Conservation (phyloP, 352 stramenopile species). For the Globisporangium okanoganense region DNA sequence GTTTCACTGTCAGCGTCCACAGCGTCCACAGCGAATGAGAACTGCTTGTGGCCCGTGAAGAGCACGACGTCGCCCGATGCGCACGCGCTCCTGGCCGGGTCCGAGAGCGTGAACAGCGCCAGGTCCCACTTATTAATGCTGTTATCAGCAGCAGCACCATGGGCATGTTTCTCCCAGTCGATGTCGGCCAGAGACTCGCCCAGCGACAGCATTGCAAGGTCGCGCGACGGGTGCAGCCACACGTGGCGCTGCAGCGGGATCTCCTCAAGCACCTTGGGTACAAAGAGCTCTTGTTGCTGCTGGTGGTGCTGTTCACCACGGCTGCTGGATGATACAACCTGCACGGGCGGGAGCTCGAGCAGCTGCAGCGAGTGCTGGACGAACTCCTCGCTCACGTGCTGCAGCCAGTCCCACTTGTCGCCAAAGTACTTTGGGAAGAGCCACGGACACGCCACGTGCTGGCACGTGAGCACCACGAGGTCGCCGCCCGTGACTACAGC, state of each 20-base stretch:
- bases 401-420: conserved; percentile 79
- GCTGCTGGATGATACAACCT: neutral
- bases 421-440: conserved; percentile 71
- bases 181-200: conserved; percentile 23
- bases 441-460: conserved; percentile 82
- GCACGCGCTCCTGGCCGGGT: conserved; percentile 5
- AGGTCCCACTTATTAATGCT: conserved; percentile 24
- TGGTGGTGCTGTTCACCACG: neutral
- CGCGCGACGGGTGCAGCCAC: conserved; percentile 45
- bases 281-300: conserved; percentile 3
- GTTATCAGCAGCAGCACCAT: neutral
- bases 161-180: conserved; percentile 19
- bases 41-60: conserved; percentile 52
- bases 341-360: conserved; percentile 25
- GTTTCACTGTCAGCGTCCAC: conserved; percentile 8
- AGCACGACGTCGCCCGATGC: conserved; percentile 36
- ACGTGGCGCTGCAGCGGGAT: conserved; percentile 49
- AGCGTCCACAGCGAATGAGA: conserved; percentile 10
- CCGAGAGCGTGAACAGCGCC: conserved; percentile 30
- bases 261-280: conserved; percentile 44
- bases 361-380: conserved; percentile 69
- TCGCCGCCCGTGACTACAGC: neutral
- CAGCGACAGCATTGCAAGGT: conserved; percentile 59
- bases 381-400: conserved; percentile 75
- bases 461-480: conserved; percentile 58